Evolutionary conservation across 164 flowering plant species (phyloP), one percentile per base, ranked within the genome.

Genomic region (Santalum album): DNA sequence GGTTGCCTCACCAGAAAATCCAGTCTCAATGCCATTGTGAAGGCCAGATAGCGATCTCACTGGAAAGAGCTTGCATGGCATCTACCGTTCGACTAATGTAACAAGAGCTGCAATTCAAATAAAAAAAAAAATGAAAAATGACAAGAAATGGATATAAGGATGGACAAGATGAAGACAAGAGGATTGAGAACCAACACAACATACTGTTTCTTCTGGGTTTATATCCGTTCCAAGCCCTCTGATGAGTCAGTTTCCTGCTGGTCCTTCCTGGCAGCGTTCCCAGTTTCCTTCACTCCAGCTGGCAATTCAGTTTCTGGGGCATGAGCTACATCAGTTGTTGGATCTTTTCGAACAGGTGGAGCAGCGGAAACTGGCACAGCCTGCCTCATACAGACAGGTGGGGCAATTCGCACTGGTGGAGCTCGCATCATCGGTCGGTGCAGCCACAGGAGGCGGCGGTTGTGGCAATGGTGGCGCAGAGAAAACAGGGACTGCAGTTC

Each of bases 401-500:
- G 75, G 9, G 78, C 67, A 51, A 63, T 23, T 25, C 51, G 69
- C 21, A 65, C 36, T 16, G 64, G 62, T 9, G 69, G 66, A 6
- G 62, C 55, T 46, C 66, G 75, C 65, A 83, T 66, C 43, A 72
- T 59, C 27, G 49, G 81, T 35, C 77, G 62, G 22, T 71, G 54
- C 23, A 45, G 53, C 10, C 16, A 38, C 42, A 9, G 42, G 15
- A 38, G 42, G 9, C 3, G 64, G 19, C 18, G 80, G 74, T 38
- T 70, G 72, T 11, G 78, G 83, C 19, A 58, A 64, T 11, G 79
- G 89, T 6, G 90, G 91, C 25, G 98, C 83, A 23, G 96, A 78
- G 71, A 72, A 87, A 44, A 78, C 85, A 34, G 98, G 98, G 24
- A 83, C 72, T 23, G 84, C 76, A 17, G 74, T 87, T 67, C 98